Conservation (phyloP, 2,329 filamentous ascomycete genomes). For the Huntiella savannae region DNA sequence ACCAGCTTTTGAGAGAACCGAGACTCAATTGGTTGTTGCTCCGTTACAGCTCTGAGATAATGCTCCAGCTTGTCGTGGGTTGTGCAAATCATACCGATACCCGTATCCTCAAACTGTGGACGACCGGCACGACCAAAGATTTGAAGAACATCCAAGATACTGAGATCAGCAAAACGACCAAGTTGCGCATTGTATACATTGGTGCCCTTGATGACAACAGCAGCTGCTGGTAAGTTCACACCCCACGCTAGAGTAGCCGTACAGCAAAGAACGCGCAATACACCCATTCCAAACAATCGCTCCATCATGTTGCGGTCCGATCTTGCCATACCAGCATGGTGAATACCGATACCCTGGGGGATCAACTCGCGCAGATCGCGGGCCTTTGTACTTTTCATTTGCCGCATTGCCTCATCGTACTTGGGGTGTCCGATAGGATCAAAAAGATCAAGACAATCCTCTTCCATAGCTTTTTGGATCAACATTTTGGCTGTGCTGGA, state of each 20-base stretch:
- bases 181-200: slow-evolving; percentile 93
- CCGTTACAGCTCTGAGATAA: slow-evolving; percentile 81
- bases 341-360: slow-evolving; percentile 78
- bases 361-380: slow-evolving; percentile 77
- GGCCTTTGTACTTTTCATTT: slow-evolving; percentile 72
- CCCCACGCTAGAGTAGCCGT: slow-evolving; percentile 96
- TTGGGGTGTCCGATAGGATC: slow-evolving; percentile 61
- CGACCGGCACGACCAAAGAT: slow-evolving; percentile 97
- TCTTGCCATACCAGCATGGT: slow-evolving; percentile 92
- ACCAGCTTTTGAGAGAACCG: slow-evolving; percentile 84
- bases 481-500: slow-evolving; percentile 72
- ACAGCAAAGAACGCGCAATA: slow-evolving; percentile 95
- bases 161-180: slow-evolving; percentile 88
- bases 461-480: slow-evolving; percentile 67
- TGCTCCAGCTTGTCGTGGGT: slow-evolving; percentile 84
- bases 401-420: slow-evolving; percentile 61
- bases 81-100: slow-evolving; percentile 96
- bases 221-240: slow-evolving; percentile 92
- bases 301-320: slow-evolving; percentile 94
- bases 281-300: slow-evolving; percentile 70
- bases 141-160: slow-evolving; percentile 89
- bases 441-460: slow-evolving; percentile 63
- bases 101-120: slow-evolving; percentile 91
- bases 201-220: slow-evolving; percentile 94
- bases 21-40: slow-evolving; percentile 95